Base-by-base conservation (phyloP, 768 basidiomycete genomes). In the Kwoniella botswanensis region DNA sequence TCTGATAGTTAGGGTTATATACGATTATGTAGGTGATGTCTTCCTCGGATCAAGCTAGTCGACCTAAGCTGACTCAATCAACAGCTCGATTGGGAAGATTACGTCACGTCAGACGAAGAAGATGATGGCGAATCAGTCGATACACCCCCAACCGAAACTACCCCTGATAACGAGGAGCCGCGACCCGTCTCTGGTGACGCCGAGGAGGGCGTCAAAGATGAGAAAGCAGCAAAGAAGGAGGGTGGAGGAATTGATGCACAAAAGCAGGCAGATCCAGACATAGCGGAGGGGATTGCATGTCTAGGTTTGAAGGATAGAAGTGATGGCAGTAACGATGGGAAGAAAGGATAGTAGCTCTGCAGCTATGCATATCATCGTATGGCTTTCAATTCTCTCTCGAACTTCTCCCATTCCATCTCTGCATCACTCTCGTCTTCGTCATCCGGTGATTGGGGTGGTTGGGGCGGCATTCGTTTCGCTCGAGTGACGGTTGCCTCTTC, bases 1-100 rank as follows among this genome's bases (percentile, higher is more conserved):
- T 74, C 86, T 98, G 24, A 88, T 98, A 42, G 93, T 98, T 61
- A 86, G 96, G 66, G 92, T 98, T 54, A 88, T 98, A 55, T 98
- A 90, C 83, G 96, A 99, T 83, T 95, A 94, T 59, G 96, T 98
- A 80, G 79, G 92, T 88, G 66, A 3, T 6, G 5, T 7, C 52
- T 22, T 55, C 0, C 10, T 43, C 35, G 10, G 15, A 15, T 64
- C 18, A 55, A 10, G 12, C 35, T 7, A 29, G 13, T 24, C 26
- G 13, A 44, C 58, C 55, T 5, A 63, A 53, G 54, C 72, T 70
- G 29, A 71, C 41, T 44, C 18, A 26, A 26, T 50, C 52, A 52
- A 42, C 44, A 78, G 72, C 71, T 77, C 46, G 74, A 75, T 56
- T 74, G 73, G 29, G 65, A 71, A 46, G 80, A 81, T 61, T 81